Percentiles rank a stretch among this genome's conserved stretches.
phyloP scores from a whole-genome alignment of 306 rosid genomes.

The Hylodesmum podocarpum region DNA sequence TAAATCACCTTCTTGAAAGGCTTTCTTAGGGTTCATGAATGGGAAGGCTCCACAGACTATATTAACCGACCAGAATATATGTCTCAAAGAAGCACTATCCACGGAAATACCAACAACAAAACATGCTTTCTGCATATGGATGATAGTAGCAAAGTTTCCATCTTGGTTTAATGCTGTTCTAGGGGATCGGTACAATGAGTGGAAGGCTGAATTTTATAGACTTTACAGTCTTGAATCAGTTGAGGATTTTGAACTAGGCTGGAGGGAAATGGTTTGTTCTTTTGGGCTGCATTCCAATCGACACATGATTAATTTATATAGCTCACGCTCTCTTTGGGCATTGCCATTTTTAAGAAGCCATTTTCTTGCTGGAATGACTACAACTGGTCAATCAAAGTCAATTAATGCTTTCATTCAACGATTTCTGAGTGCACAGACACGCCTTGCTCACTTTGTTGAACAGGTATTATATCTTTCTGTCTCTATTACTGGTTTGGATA shows the following conservation, averaged over 20 bases:
- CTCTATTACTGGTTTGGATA: neutral
- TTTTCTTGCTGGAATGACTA: slow-evolving; percentile 91
- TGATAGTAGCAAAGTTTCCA: slow-evolving; percentile 96
- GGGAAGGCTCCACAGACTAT: slow-evolving; percentile 94
- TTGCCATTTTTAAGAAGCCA: slow-evolving; percentile 90
- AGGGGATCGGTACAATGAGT: slow-evolving; percentile 94
- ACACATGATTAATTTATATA: slow-evolving; percentile 78
- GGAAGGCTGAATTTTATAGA: slow-evolving; percentile 91
- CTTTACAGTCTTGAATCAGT: slow-evolving; percentile 80
- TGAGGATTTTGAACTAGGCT: slow-evolving; percentile 87
- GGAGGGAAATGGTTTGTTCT: slow-evolving; percentile 89
- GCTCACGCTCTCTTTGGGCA: slow-evolving; percentile 79
- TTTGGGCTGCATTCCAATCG: slow-evolving; percentile 86
- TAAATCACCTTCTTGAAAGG: slow-evolving; percentile 60
- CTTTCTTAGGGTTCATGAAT: slow-evolving; percentile 82
- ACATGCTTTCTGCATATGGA: slow-evolving; percentile 95
- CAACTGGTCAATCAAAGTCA: slow-evolving; percentile 87
- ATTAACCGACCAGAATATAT: slow-evolving; percentile 84
- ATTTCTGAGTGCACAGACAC: slow-evolving; percentile 89
- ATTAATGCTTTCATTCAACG: slow-evolving; percentile 95
- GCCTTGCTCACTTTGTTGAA: slow-evolving; percentile 89
- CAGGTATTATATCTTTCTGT: slow-evolving; percentile 55
- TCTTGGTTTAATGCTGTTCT: slow-evolving; percentile 97
- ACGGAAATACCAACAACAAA: slow-evolving; percentile 73
- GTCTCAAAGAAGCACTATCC: slow-evolving; percentile 89